A percentile compares a stretch with the other conserved stretches of the same genome.
phyloP scores from a whole-genome alignment of 1,139 yeast genomes.

The Lodderomyces orthopsilosis region DNA sequence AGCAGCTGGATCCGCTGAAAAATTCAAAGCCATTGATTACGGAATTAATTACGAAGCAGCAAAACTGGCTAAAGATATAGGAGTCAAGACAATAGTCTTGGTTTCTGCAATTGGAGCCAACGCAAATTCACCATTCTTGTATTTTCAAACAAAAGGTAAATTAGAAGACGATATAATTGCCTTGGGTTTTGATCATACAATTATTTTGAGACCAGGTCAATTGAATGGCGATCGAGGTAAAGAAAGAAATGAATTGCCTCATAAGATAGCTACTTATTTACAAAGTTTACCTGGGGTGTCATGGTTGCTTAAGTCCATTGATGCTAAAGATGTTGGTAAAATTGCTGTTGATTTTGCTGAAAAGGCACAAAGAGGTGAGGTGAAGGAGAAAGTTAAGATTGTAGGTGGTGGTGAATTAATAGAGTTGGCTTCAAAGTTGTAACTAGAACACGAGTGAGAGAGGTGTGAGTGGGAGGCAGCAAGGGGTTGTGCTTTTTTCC shows the following conservation, averaged over 20 bases:
- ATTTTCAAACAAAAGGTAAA: constrained; percentile 58
- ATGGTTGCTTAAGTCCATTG: constrained; percentile 35
- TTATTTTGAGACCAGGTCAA: constrained; percentile 70
- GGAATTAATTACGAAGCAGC: constrained; percentile 66
- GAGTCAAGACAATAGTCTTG: constrained; percentile 61
- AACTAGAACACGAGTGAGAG: background rate
- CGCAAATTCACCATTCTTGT: constrained; percentile 51
- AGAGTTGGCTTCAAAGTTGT: background rate
- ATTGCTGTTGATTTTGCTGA: constrained; percentile 37
- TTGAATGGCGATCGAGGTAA: constrained; percentile 57
- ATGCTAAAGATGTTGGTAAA: constrained; percentile 49
- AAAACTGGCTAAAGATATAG: constrained; percentile 64
- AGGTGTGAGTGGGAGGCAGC: too few relatives aligned
- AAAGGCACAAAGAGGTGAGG: constrained; percentile 12
- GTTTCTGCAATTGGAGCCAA: constrained; percentile 63
- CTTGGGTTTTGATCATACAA: constrained; percentile 59
- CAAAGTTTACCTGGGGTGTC: constrained; percentile 26
- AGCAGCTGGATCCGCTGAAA: constrained; percentile 63
- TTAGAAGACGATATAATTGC: constrained; percentile 57
- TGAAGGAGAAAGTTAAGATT: constrained; percentile 3
- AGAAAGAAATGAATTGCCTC: constrained; percentile 18
- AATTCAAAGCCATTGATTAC: constrained; percentile 66
- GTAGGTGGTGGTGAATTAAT: background rate
- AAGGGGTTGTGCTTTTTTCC: too few relatives aligned
- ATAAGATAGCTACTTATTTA: constrained; percentile 26